Evolutionary conservation across 2,329 filamentous ascomycete species (phyloP).

Genomic region (Cryphonectria carpinicola): DNA sequence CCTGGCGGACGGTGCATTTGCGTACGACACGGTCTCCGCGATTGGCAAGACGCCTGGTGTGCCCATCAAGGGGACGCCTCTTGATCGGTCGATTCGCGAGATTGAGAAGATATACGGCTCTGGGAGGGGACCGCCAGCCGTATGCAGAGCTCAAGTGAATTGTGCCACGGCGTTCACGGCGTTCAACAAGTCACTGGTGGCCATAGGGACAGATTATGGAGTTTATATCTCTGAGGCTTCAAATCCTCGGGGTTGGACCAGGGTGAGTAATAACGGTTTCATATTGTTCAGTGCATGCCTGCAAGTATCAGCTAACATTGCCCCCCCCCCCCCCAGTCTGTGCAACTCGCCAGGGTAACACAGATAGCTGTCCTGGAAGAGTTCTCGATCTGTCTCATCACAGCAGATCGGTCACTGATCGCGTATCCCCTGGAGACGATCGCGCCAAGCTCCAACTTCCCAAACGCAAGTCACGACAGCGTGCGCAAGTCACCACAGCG

Average conservation of each 20-base stretch:
- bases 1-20: conserved; percentile 89
- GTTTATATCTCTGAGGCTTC: conserved; percentile 88
- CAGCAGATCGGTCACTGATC: conserved; percentile 88
- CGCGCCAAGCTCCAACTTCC: conserved; percentile 63
- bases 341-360: conserved; percentile 77
- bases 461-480: conserved; percentile 69
- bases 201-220: conserved; percentile 92
- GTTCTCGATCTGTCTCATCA: conserved; percentile 88
- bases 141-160: conserved; percentile 86
- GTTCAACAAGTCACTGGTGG: conserved; percentile 83
- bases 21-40: conserved; percentile 68
- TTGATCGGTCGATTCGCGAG: conserved; percentile 88
- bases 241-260: conserved; percentile 88
- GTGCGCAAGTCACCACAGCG: conserved; percentile 87
- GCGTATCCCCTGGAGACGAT: conserved; percentile 93
- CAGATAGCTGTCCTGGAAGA: conserved; percentile 95
- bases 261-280: conserved; percentile 60
- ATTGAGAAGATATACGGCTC: conserved; percentile 79
- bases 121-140: conserved; percentile 70
- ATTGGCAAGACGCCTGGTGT: conserved; percentile 67
- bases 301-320: conserved; percentile 30
- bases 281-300: neutral
- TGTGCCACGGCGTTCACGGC: conserved; percentile 90
- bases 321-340: conserved; percentile 68
- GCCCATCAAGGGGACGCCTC: conserved; percentile 84